phyloP scores from a whole-genome alignment of 768 basidiomycete genomes.

The Boletellus ananiceps region DNA sequence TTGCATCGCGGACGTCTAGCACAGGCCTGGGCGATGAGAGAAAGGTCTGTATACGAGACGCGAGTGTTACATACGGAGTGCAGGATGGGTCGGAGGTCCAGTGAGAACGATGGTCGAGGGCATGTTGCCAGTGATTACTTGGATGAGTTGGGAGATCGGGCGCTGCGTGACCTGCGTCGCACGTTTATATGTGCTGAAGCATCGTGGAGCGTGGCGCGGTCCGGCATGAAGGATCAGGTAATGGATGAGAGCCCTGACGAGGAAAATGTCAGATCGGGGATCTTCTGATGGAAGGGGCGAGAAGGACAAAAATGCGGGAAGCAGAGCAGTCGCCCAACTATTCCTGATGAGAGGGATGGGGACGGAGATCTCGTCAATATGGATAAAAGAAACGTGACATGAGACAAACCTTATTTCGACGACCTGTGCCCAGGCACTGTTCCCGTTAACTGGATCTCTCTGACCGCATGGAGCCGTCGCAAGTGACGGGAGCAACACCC shows the following conservation, averaged over 20 bases:
- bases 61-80: constrained; percentile 25
- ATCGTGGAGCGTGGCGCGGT: constrained; percentile 15
- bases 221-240: constrained; percentile 16
- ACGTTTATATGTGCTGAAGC: constrained; percentile 23
- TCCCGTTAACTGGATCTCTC: constrained; percentile 4
- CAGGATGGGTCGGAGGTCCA: constrained; percentile 28
- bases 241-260: constrained; percentile 13
- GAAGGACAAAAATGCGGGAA: constrained; percentile 14
- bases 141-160: constrained; percentile 4
- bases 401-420: constrained; percentile 29
- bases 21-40: neutral
- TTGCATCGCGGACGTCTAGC: constrained; percentile 73
- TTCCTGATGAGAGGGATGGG: constrained; percentile 19
- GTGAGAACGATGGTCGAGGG: constrained; percentile 15
- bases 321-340: constrained; percentile 6
- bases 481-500: constrained; percentile 4
- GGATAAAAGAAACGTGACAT: constrained; percentile 29
- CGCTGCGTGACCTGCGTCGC: neutral
- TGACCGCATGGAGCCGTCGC: constrained; percentile 16
- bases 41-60: neutral
- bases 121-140: constrained; percentile 6
- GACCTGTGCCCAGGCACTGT: constrained; percentile 23
- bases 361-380: constrained; percentile 22
- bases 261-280: constrained; percentile 20
- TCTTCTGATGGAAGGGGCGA: constrained; percentile 17